A percentile compares a stretch with the other conserved stretches of the same genome.
Evolutionary conservation across 257 asterid species (phyloP).

Genomic region (Orobanche coerulescens): DNA sequence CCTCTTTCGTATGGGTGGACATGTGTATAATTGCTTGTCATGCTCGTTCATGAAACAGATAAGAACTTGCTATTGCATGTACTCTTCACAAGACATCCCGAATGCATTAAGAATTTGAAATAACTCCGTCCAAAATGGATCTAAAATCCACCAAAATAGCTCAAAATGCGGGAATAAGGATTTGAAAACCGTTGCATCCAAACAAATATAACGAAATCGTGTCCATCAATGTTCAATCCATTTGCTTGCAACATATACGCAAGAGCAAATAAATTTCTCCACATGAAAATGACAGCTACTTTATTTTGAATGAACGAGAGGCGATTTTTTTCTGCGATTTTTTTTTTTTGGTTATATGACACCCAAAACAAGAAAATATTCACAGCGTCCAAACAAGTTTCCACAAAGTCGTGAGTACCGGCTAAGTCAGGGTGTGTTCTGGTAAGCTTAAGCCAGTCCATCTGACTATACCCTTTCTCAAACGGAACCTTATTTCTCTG

Average conservation of each 20-base stretch:
- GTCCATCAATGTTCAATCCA: background rate
- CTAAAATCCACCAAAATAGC: background rate
- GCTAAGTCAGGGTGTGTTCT: conserved; percentile 74
- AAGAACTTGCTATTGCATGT: background rate
- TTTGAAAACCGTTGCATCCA: background rate
- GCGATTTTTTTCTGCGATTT: background rate
- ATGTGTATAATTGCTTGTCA: background rate
- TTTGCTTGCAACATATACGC: background rate
- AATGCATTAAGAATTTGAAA: background rate
- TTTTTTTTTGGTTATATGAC: background rate
- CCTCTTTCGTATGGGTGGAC: background rate
- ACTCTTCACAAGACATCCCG: background rate
- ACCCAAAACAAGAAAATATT: background rate
- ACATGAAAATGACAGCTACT: background rate
- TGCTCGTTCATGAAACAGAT: background rate
- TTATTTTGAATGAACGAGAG: background rate
- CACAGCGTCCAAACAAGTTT: background rate
- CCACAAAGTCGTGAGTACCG: conserved; percentile 33
- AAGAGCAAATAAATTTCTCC: background rate
- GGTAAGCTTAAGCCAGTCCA: conserved; percentile 86
- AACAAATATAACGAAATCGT: background rate
- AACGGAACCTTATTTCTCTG: conserved; percentile 63
- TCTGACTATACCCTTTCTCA: conserved; percentile 73
- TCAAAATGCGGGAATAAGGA: background rate
- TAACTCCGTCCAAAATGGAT: background rate